Percentiles rank a stretch among this genome's conserved stretches.
These are phyloP conservation scores for Aspergillus coremiiformis DNA, from an alignment of 495 filamentous ascomycete species.

Conservation along the genomic window DNA sequence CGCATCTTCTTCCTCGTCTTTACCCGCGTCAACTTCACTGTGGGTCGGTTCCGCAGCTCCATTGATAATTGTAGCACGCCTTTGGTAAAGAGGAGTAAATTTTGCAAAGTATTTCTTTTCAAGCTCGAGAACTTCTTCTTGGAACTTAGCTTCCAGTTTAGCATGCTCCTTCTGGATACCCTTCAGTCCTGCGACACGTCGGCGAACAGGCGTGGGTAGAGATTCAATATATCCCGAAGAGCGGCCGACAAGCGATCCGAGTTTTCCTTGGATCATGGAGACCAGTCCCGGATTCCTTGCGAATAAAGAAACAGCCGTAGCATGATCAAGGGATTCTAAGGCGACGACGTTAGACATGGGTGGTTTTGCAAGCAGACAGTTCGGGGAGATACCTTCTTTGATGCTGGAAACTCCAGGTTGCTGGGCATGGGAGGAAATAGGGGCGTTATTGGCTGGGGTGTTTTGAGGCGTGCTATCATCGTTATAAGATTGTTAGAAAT, in stretches of 20 bases:
- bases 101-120: conserved; percentile 99
- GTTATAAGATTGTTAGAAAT: conserved; percentile 22
- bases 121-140: conserved; percentile 92
- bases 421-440: conserved; percentile 95
- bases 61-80: conserved; percentile 89
- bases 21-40: conserved; percentile 75
- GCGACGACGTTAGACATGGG: not conserved
- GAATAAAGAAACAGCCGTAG: conserved; percentile 80
- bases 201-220: conserved; percentile 77
- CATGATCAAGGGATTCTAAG: conserved; percentile 83
- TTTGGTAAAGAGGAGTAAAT: conserved; percentile 95
- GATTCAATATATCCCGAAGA: conserved; percentile 98
- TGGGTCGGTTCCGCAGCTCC: conserved; percentile 79
- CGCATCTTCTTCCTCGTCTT: conserved; percentile 64
- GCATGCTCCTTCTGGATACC: conserved; percentile 98
- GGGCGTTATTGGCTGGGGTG: conserved; percentile 87
- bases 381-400: conserved; percentile 73
- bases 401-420: conserved; percentile 92
- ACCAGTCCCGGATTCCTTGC: conserved; percentile 89
- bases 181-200: conserved; percentile 89
- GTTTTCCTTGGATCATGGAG: conserved; percentile 93
- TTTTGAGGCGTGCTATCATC: conserved; percentile 81
- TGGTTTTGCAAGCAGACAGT: conserved; percentile 3
- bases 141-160: conserved; percentile 95
- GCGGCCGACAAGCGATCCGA: conserved; percentile 84